Conservation (phyloP, 2,329 filamentous ascomycete species). For the Sclerotinia sclerotiorum region DNA sequence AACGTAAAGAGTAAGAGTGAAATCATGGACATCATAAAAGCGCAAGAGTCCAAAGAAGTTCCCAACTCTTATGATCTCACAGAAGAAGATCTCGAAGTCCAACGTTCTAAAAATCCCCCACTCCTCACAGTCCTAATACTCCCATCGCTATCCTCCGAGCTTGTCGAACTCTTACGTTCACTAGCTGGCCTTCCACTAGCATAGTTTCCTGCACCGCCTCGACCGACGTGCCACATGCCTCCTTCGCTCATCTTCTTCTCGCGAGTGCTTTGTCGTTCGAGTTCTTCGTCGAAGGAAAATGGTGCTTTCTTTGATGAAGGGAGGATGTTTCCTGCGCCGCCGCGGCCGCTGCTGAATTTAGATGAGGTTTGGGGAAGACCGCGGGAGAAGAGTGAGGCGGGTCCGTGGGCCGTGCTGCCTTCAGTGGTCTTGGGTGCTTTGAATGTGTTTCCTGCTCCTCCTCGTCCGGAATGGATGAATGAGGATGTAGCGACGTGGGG, state of each 20-base stretch:
- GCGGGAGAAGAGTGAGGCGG: constrained; percentile 36
- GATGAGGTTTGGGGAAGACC: constrained; percentile 34
- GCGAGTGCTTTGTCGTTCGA: constrained; percentile 36
- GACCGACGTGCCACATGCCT: constrained; percentile 36
- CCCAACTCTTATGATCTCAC: not conserved
- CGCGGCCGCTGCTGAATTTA: constrained; percentile 38
- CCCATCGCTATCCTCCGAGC: constrained; percentile 5
- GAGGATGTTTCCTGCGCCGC: constrained; percentile 41
- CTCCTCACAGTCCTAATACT: constrained; percentile 7
- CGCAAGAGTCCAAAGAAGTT: fast-evolving
- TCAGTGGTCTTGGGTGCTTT: constrained; percentile 37
- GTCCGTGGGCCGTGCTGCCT: constrained; percentile 33
- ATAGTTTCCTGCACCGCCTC: constrained; percentile 40
- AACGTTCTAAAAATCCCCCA: constrained; percentile 10
- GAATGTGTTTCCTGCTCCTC: constrained; percentile 40
- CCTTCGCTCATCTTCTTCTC: constrained; percentile 35
- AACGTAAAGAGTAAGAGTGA: not conserved
- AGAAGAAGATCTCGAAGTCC: constrained; percentile 10
- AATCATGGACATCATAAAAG: not conserved
- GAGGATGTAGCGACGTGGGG: constrained; percentile 34
- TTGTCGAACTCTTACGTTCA: constrained; percentile 17
- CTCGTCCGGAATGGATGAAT: constrained; percentile 38
- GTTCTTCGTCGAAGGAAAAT: constrained; percentile 41
- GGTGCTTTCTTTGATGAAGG: constrained; percentile 33
- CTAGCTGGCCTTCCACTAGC: not conserved